Base-by-base conservation (phyloP, 148 eudicot genomes). In the Nyssa sinensis region DNA sequence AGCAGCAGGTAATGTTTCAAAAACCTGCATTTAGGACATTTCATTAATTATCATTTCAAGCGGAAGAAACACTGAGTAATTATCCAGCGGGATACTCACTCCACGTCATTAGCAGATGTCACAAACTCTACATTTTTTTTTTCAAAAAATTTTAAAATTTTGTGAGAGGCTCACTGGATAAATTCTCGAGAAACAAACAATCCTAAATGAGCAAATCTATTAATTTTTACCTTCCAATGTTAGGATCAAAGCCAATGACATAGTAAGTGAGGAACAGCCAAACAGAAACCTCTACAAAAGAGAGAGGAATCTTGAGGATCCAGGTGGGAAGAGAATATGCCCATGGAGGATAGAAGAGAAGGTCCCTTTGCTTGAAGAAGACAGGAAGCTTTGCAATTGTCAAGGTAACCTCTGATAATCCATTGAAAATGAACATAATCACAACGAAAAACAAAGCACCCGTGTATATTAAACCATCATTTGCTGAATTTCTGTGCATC, bases 261-360 rank as follows among this genome's bases (percentile, higher is more conserved):
- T 81, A 81, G 32, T 81, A 81, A 28, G 81, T 69, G 1, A 34
- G 17, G 53, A 69, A 64, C 4, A 75, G 71, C 81, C 81, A 81
- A 4, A 64, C 24, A 21, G 16, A 66, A 47, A 72, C 81, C 64
- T 81, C 81, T 14, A 35, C 62, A 25, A 69, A 5, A 23, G 81
- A 44, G 2, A 78, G 32, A 14, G 84, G 84, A 34, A 81, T 64
- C 75, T 77, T 78, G 28, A 81, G 73, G 57, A 81, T 39, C 84
- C 81, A 81, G 5, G 74, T 63, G 16, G 84, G 78, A 4, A 81
- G 29, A 47, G 84, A 28, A 49, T 73, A 81, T 7, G 72, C 84
- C 84, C 84, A 81, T 23, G 84, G 57, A 0, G 84, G 77, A 44
- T 58, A 81, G 76, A 81, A 81, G 30, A 73, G 59, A 21, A 77